These are phyloP conservation scores for Thinopyrum elongatum DNA, from an alignment of 176 grass and related monocot genomes.

Conservation along the genomic window DNA sequence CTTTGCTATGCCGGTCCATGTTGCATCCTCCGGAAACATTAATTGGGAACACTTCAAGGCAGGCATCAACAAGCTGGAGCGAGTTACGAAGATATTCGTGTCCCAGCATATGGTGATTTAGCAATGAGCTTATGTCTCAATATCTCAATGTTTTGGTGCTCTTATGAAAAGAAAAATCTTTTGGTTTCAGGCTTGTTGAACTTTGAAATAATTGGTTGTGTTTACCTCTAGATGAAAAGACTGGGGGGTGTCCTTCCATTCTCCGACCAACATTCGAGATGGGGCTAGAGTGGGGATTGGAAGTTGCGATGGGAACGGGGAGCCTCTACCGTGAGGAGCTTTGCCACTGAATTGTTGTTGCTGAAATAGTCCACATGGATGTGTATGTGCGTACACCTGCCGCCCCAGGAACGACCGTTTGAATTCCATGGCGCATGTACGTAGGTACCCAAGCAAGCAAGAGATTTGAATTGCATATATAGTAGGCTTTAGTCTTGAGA, in stretches of 20 bases:
- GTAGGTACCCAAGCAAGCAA: background rate
- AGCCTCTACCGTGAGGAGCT: constrained; percentile 10
- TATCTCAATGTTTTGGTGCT: too few relatives aligned
- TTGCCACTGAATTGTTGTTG: constrained; percentile 22
- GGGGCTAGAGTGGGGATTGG: background rate
- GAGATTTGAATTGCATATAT: background rate
- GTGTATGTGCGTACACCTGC: constrained; percentile 9
- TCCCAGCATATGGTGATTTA: too few relatives aligned
- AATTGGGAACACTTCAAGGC: too few relatives aligned
- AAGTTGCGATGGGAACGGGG: background rate
- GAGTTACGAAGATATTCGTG: too few relatives aligned
- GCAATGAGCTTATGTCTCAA: too few relatives aligned
- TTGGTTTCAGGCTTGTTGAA: too few relatives aligned
- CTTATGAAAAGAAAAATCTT: too few relatives aligned
- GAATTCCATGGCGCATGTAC: background rate
- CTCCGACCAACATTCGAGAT: background rate
- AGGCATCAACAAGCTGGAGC: too few relatives aligned
- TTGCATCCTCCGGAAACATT: too few relatives aligned
- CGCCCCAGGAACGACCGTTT: constrained; percentile 13
- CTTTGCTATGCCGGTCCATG: too few relatives aligned
- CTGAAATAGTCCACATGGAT: constrained; percentile 4
- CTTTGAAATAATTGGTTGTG: too few relatives aligned
- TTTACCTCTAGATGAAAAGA: too few relatives aligned
- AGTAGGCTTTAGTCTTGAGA: background rate
- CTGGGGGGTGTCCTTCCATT: background rate